Conservation (phyloP, 1,284 basidiomycete species). For the Melampsora americana region DNA sequence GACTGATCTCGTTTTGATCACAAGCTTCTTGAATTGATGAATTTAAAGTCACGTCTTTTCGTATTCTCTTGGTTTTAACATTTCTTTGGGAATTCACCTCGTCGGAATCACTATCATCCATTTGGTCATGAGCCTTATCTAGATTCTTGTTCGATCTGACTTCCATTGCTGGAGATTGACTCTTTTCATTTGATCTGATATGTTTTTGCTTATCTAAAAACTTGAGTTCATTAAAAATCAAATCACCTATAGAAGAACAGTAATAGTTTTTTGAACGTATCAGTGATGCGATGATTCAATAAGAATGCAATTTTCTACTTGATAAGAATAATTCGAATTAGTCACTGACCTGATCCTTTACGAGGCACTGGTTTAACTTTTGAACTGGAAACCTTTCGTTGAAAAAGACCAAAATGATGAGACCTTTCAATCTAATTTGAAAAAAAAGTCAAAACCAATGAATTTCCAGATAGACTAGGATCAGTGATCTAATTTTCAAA, state of each 20-base stretch:
- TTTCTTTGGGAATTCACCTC: too few species aligned
- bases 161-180: neutral
- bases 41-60: too few species aligned
- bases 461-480: too few species aligned
- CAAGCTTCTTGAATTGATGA: neutral
- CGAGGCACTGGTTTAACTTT: neutral
- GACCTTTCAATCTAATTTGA: neutral
- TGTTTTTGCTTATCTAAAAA: neutral
- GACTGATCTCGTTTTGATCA: neutral
- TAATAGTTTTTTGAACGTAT: neutral
- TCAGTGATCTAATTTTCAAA: too few species aligned
- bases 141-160: too few species aligned
- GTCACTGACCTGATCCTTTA: constrained; percentile 3
- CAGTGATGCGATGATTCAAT: too few species aligned
- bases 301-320: too few species aligned
- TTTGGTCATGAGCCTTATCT: too few species aligned
- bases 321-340: neutral
- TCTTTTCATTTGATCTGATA: neutral
- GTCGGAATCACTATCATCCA: too few species aligned
- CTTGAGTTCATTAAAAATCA: neutral
- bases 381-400: neutral
- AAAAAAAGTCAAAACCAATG: too few species aligned
- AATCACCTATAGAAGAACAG: neutral
- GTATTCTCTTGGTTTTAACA: too few species aligned
- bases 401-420: neutral